Base-by-base conservation (phyloP, 2,329 filamentous ascomycete genomes). In the Pyrenochaeta sp. region DNA sequence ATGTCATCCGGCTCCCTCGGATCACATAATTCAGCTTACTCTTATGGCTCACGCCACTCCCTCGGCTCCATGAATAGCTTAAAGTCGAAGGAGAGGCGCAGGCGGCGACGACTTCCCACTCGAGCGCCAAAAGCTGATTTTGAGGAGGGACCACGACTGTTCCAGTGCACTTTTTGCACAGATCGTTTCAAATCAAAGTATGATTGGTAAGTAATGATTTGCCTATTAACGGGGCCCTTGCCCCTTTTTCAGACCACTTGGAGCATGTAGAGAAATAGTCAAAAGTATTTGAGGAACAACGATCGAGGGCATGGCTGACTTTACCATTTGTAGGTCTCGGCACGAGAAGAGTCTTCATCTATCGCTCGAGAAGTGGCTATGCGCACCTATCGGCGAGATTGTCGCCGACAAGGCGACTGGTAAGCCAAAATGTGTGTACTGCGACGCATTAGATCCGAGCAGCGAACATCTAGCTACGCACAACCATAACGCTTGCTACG, bases 401-500 rank as follows among this genome's bases (percentile, higher is more conserved):
- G 85, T 89, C 27, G 76, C 75, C 55, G 83, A 86, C 1, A 84
- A 87, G 32, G 71, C 80, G 2, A 88, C 83, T n/a, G 86, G 86
- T 28, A 77, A 83, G 63, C 80, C 80, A 51, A 79, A 82, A 49
- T 89, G 87, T 70, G 85, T 85, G 1, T 89, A 87, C 68, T 89
- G 87, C 71, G 81, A 82, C 52, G 78, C 78, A 19, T 66, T 80
- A 25, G 81, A 88, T 50, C 86, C 86, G 0, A 81, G 80, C 7
- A 72, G 79, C 25, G 83, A 84, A 13, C 87, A 89, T 71, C 70
- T 88, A 15, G 85, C 87, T 63, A 80, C 78, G 7, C 87, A 89
- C 76, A 86, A 88, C 62, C 86, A 86, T 69, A 77, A 78, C 34
- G 78, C 85, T 13, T 93, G 91, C 72, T 86, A 87, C 61, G 90